Evolutionary conservation across 176 grass and related monocot species (phyloP), one percentile per base, ranked within the genome.

Genomic region (Aegilops sharonensis): DNA sequence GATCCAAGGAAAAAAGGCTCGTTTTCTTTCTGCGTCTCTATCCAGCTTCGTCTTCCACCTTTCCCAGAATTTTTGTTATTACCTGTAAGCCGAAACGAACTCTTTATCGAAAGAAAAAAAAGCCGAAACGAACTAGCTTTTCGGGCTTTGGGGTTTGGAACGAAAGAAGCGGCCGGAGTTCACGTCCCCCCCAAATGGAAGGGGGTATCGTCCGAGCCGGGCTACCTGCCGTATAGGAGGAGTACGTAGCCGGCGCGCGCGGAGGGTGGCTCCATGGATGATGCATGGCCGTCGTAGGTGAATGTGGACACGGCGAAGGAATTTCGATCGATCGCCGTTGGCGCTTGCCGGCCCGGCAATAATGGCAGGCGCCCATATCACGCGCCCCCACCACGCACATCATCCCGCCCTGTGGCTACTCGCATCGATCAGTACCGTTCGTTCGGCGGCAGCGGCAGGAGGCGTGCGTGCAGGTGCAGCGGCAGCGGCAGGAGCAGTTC

Each of bases 291-390:
- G 77, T 11, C n/a, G 72, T 43, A 31, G 88, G 77, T 76, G 83
- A 78, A 86, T 64, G 83, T 63, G 83, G 72, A 90, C 83, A 86
- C 17, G 88, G 83, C 71, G 0, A 18, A 62, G 83, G 83, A 90
- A 86, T 90, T 90, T 77, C 82, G 37, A 40, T 40, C 37, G 37
- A 40, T 40, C 43, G 60, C 3, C 47, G 60, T 31, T 68, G 82
- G 68, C 81, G 31, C 68, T 71, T 39, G 34, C 54, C 68, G 24
- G 5, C 39, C 34, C 18, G 20, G 68, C 83, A 89, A 77, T 63
- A 89, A 61, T 89, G 70, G 78, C 18, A 20, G 83, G 83, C 37
- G 77, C n/a, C 65, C 79, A 72, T 77, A 65, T 77, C 78, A 56
- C 67, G 77, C 47, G 69, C 62, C 70, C 88, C 88, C 88, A 85